Base-by-base conservation (phyloP, 768 basidiomycete species). In the Gelatoporia subvermispora region DNA sequence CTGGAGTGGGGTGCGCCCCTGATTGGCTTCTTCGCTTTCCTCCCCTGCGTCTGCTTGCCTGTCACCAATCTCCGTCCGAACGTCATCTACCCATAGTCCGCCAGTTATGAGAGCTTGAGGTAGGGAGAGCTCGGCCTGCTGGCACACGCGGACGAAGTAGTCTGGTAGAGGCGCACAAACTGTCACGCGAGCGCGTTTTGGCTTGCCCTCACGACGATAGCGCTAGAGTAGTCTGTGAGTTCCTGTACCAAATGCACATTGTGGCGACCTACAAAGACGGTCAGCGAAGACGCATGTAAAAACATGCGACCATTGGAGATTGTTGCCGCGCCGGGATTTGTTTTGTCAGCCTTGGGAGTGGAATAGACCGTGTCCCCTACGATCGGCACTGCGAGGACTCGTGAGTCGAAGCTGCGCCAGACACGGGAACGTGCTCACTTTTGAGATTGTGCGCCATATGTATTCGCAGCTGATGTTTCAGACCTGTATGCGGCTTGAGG, bases 381-480 rank as follows among this genome's bases (percentile, higher is more conserved):
- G 42, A 88, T 79, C 16, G 85, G 85, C 23, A 78, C 85, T 87
- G 51, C 42, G 40, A n/a, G n/a, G n/a, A 41, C 35, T 43, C 1
- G 34, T 8, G 40, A 31, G n/a, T n/a, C n/a, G n/a, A n/a, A n/a
- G n/a, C n/a, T n/a, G n/a, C n/a, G n/a, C n/a, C n/a, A n/a, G n/a
- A n/a, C n/a, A n/a, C n/a, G n/a, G n/a, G n/a, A n/a, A n/a, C n/a
- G 28, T 13, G 28, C 68, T 11, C 49, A 79, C 83, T 65, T 43
- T 72, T 68, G 45, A 85, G 60, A 47, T 66, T 67, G 41, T 74
- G 68, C 1, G 84, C 74, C 25, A 81, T 60, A 51, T 87, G 85
- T 13, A 84, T 68, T n/a, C 85, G 76, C 25, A 87, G 73, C 56
- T 87, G 85, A 49, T 87, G 85, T 60, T 86, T 86, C 47, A 77